phyloP scores from a whole-genome alignment of 768 basidiomycete species.

The Naganishia vishniacii region DNA sequence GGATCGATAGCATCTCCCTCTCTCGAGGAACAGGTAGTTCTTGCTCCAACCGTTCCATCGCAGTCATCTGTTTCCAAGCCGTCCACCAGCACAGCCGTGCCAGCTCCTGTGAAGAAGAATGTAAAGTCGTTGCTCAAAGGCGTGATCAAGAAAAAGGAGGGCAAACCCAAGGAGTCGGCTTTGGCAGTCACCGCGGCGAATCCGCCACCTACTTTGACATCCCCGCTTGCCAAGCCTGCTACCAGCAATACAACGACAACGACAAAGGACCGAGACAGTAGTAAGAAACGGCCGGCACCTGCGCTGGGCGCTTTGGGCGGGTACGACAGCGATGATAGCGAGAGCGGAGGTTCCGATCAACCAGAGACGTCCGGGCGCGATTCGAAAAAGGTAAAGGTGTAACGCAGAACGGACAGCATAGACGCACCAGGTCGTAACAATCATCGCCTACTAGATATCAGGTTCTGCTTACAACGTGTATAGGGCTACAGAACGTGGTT shows the following conservation, averaged over 20 bases:
- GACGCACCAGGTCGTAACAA: too few species aligned
- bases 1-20: background rate
- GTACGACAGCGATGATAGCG: slow-evolving; percentile 1
- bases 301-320: slow-evolving; percentile 4
- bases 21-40: slow-evolving; percentile 28
- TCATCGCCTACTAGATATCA: too few species aligned
- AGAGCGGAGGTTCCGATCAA: background rate
- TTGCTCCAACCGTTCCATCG: slow-evolving; percentile 24
- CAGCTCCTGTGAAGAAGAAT: slow-evolving; percentile 35
- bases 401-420: too few species aligned
- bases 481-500: slow-evolving; percentile 6
- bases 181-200: background rate
- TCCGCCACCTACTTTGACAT: background rate
- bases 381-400: background rate
- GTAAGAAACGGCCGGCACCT: slow-evolving; percentile 4
- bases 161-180: background rate
- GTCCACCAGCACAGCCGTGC: slow-evolving; percentile 7
- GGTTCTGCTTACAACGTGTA: slow-evolving; percentile 7
- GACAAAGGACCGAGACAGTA: background rate
- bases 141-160: slow-evolving; percentile 45
- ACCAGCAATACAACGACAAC: background rate
- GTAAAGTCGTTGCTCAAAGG: slow-evolving; percentile 46
- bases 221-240: background rate
- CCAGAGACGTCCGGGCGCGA: background rate
- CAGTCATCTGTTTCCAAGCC: slow-evolving; percentile 23